Evolutionary conservation across 805 yeast genomes (phyloP).

Genomic region (Lipomyces sp.): DNA sequence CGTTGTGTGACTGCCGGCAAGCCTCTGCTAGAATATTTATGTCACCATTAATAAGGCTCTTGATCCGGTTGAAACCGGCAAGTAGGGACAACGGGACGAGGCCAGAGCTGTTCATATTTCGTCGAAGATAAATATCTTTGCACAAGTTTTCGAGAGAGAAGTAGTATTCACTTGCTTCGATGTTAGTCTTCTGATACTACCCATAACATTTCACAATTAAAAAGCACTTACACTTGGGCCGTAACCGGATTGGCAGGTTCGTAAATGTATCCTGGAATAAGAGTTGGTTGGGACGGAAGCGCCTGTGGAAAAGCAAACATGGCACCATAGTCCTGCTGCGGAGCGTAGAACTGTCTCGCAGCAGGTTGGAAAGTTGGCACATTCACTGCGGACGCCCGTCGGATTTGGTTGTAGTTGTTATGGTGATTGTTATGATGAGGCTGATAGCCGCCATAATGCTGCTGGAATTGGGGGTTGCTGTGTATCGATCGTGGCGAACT

Average conservation of each 20-base stretch:
- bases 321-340: slow-evolving; percentile 33
- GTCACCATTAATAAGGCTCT: slow-evolving; percentile 65
- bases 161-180: slow-evolving; percentile 67
- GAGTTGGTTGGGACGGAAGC: slow-evolving; percentile 18
- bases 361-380: slow-evolving; percentile 30
- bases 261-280: slow-evolving; percentile 24
- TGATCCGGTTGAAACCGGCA: slow-evolving; percentile 76
- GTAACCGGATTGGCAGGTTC: slow-evolving; percentile 30
- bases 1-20: slow-evolving; percentile 56
- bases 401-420: slow-evolving; percentile 21
- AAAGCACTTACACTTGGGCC: slow-evolving; percentile 27
- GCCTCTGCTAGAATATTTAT: slow-evolving; percentile 59
- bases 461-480: slow-evolving; percentile 30
- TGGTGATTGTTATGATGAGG: slow-evolving; percentile 24
- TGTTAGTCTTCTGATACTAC: not conserved
- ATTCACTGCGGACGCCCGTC: slow-evolving; percentile 31
- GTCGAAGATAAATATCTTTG: slow-evolving; percentile 81
- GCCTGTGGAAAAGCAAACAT: slow-evolving; percentile 27
- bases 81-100: slow-evolving; percentile 67
- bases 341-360: slow-evolving; percentile 23
- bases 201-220: not conserved
- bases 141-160: slow-evolving; percentile 84
- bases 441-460: slow-evolving; percentile 23
- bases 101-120: slow-evolving; percentile 78
- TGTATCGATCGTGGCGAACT: slow-evolving; percentile 31